Percentiles rank a stretch among this genome's conserved stretches.
Evolutionary conservation across 805 yeast species (phyloP).

Genomic region (Metschnikowia chrysomelidarum): DNA sequence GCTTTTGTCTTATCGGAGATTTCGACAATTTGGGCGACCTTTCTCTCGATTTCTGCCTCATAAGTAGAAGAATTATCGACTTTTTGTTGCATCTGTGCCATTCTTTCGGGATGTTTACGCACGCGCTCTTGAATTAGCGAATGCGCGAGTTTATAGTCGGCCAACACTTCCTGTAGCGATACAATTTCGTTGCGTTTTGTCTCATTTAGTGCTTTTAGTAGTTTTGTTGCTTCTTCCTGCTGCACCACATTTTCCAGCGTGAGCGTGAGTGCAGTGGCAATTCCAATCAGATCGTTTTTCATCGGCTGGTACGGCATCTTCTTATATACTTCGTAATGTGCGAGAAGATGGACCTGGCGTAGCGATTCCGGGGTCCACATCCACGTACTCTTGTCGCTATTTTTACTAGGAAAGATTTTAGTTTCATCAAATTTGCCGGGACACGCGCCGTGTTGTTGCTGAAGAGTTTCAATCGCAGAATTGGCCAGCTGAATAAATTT

Average conservation of each 20-base stretch:
- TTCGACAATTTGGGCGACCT: conserved; percentile 2
- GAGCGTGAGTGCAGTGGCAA: conserved; percentile 18
- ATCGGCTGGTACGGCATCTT: conserved; percentile 17
- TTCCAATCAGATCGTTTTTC: conserved; percentile 23
- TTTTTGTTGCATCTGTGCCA: conserved; percentile 10
- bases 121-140: conserved; percentile 6
- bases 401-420: too few relatives aligned
- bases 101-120: conserved; percentile 9
- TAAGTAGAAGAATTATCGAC: conserved; percentile 6
- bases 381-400: not conserved
- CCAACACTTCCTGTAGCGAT: conserved; percentile 4
- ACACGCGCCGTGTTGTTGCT: conserved; percentile 4
- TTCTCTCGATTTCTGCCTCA: conserved; percentile 6
- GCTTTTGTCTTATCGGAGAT: conserved; percentile 6
- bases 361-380: conserved; percentile 9
- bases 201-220: conserved; percentile 3
- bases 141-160: conserved; percentile 14
- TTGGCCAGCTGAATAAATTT: conserved; percentile 16
- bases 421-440: conserved; percentile 2
- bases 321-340: conserved; percentile 15
- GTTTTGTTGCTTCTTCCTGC: conserved; percentile 10
- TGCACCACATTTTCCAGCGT: conserved; percentile 15
- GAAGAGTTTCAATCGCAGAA: conserved; percentile 12
- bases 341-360: conserved; percentile 12
- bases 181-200: conserved; percentile 1